Evolutionary conservation across 2,329 filamentous ascomycete species (phyloP).

Genomic region (Tolypocladium tundrense): DNA sequence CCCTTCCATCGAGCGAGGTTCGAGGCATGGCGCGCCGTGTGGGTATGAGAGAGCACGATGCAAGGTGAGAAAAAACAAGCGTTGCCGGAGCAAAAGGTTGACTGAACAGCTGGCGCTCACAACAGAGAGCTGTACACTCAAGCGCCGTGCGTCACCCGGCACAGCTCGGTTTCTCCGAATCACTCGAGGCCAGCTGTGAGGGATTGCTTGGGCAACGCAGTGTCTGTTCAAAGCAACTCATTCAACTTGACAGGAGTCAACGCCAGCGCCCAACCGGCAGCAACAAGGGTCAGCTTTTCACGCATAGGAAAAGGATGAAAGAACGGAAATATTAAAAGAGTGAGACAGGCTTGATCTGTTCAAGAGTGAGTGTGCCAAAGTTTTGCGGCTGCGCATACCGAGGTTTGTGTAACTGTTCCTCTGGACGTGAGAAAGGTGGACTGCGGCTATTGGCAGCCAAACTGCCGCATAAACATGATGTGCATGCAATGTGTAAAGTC

Average conservation of each 20-base stretch:
- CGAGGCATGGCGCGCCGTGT: conserved; percentile 10
- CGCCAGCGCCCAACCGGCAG: background rate
- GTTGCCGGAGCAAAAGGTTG: background rate
- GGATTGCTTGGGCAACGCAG: background rate
- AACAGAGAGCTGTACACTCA: background rate
- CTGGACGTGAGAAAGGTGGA: background rate
- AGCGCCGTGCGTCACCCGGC: background rate
- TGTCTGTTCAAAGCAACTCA: background rate
- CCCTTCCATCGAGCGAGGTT: conserved; percentile 16
- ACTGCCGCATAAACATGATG: background rate
- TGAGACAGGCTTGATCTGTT: background rate
- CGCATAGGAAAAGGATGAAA: background rate
- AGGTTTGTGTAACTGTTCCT: background rate
- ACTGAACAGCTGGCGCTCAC: background rate
- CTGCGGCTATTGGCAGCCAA: background rate
- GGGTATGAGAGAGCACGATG: background rate
- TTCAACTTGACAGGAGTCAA: background rate
- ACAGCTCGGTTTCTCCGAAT: background rate
- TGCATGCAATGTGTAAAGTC: background rate
- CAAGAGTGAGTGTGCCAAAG: background rate
- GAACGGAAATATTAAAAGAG: background rate
- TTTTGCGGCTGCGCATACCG: background rate
- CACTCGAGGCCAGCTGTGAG: background rate
- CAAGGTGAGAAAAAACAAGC: background rate
- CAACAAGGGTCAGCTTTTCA: background rate